Evolutionary conservation across 768 basidiomycete species (phyloP).

Genomic region (Gautieria morchelliformis): DNA sequence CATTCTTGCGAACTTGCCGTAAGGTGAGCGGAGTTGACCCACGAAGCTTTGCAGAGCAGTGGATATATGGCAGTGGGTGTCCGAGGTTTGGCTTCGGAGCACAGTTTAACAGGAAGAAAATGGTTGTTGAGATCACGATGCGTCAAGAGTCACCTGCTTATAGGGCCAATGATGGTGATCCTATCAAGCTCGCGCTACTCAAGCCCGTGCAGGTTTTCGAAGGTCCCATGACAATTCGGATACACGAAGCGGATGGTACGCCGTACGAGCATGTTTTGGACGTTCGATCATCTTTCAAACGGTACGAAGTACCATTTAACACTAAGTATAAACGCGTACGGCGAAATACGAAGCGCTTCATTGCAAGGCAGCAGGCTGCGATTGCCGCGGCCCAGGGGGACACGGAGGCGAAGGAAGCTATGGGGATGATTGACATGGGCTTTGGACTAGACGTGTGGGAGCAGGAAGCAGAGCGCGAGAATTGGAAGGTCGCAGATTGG

Average conservation of each 20-base stretch:
- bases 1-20: slow-evolving; percentile 83
- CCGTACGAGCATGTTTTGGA: slow-evolving; percentile 98
- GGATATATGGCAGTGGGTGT: slow-evolving; percentile 97
- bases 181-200: slow-evolving; percentile 53
- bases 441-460: slow-evolving; percentile 96
- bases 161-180: slow-evolving; percentile 53
- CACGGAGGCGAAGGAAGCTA: slow-evolving; percentile 83
- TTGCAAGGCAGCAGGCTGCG: slow-evolving; percentile 86
- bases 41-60: slow-evolving; percentile 91
- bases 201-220: slow-evolving; percentile 90
- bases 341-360: slow-evolving; percentile 90
- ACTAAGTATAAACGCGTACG: slow-evolving; percentile 97
- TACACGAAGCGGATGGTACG: slow-evolving; percentile 98
- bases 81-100: slow-evolving; percentile 86
- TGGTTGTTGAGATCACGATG: slow-evolving; percentile 96
- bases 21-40: slow-evolving; percentile 91
- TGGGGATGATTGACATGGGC: slow-evolving; percentile 89
- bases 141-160: slow-evolving; percentile 78
- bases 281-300: slow-evolving; percentile 77
- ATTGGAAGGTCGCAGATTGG: slow-evolving; percentile 98
- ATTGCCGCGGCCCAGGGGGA: slow-evolving; percentile 91
- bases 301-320: slow-evolving; percentile 97
- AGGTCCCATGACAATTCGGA: slow-evolving; percentile 97
- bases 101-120: slow-evolving; percentile 93
- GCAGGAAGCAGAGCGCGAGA: slow-evolving; percentile 83